phyloP scores from a whole-genome alignment of 129 eudicot genomes.

The Scalesia atractyloides region DNA sequence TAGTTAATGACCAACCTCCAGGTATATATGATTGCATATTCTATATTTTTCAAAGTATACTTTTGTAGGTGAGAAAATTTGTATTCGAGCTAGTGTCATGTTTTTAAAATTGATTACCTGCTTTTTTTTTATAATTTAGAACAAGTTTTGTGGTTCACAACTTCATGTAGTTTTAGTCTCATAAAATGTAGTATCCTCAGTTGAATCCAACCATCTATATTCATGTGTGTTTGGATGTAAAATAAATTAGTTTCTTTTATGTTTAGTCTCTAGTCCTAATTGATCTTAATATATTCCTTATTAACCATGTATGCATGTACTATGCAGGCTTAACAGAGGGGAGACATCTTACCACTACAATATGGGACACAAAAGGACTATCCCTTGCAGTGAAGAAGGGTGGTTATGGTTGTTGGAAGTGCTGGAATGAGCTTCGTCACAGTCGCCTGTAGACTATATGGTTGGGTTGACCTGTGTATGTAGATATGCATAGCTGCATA shows the following conservation, averaged over 20 bases:
- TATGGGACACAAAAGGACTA: background rate
- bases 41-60: background rate
- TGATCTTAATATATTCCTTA: no score
- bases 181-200: background rate
- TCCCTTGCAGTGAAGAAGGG: background rate
- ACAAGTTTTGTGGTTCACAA: background rate
- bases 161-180: background rate
- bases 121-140: no score
- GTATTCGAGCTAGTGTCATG: no score
- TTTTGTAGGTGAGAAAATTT: no score
- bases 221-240: background rate
- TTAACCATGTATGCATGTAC: no score
- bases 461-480: background rate
- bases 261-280: background rate
- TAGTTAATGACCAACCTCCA: background rate
- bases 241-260: background rate
- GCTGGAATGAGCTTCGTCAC: background rate
- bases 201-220: background rate
- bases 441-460: background rate
- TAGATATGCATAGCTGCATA: background rate
- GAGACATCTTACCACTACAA: no score
- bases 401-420: slow-evolving; percentile 1
- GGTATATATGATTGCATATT: background rate
- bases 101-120: no score
- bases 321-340: no score